Evolutionary conservation across 148 eudicot species (phyloP), one percentile per base, ranked within the genome.

Genomic region (Rhododendron molle): DNA sequence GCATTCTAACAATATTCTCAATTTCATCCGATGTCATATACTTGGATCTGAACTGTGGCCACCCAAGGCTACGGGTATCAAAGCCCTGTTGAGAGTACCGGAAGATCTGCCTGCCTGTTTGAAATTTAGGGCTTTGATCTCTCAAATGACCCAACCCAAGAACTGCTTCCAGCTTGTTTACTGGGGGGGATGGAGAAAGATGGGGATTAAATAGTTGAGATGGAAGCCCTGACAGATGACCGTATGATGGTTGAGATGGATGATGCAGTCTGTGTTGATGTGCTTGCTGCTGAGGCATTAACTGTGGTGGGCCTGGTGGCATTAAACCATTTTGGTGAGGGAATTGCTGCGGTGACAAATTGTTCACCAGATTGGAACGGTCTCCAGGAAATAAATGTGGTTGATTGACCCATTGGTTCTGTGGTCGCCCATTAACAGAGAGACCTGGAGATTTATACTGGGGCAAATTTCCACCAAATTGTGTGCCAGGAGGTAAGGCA

Each of bases 1-100:
- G 99, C 94, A 94, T 87, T 82, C 96, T 94, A 12, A 95, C 88
- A 38, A 97, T 97, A 88, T 91, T 90, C 83, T 97, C 98, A 67
- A 97, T 92, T 87, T 97, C 99, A 82, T 91, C 92, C 26, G 95
- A 30, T 46, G 94, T 85, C 99, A 97, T 97, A 80, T 93, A 92
- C 89, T 97, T 97, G 78, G 96, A 91, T 82, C 91, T 92, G 83
- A 92, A 97, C 86, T 92, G 96, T 58, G 94, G 94, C 96, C 96
- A 93, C 76, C 95, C 92, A 54, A 54, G 4, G 60, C 60, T 16
- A 54, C 60, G 60, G 77, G 83, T 88, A 73, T 91, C 93, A 85
- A 83, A 90, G 46, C 89, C 92, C 84, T 89, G 97, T 58, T 90
- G 95, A 82, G 92, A 82, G 76, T 89, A 88, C 54, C 90, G 93